Evolutionary conservation across 257 asterid genomes (phyloP), one percentile per base, ranked within the genome.

Genomic region (Solanum phureja): DNA sequence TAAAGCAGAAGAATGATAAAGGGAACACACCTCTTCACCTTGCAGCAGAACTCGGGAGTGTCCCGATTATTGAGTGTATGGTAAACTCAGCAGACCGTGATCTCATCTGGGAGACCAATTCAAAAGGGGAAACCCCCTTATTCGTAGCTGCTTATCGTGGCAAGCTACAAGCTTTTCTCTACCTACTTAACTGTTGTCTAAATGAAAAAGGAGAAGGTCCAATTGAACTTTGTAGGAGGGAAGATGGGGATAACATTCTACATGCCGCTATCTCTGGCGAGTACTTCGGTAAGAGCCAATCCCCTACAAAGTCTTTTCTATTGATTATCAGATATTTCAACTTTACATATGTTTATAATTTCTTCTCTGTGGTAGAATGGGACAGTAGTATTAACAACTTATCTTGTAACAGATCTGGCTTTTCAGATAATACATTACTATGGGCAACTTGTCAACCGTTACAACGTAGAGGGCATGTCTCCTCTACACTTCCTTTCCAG

Each of bases 21-120:
- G 95, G 95, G 35, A 86, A 92, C 89, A 93, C 95, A 3, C 91
- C 94, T 66, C 93, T 93, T 66, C 94, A 93, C 74, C 88, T 92
- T 1, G 93, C 95, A 11, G 94, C 95, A 21, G 89, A 90, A 12
- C 91, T 87, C 11, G 93, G 95, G 3, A 88, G 90, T 71, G 86
- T 38, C 11, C 19, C 23, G 0, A 86, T 90, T 4, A 90, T 93
- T 74, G 1, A 35, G 1, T 52, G 81, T 72, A 87, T 93, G 6
- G 93, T 86, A 81, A 49, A 18, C 7, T 7, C 33, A 0, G 46
- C 6, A 77, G 8, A 49, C 44, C 37, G 10, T 18, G 64, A 5
- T 49, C 91, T 90, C 84, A 87, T 91, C 86, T 7, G 35, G 37
- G 60, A 23, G 4, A 89, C 91, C 82, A 93, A 93, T 81, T 24